Evolutionary conservation across 2,329 filamentous ascomycete species (phyloP), one percentile per base, ranked within the genome.

Genomic region (Magnaporthiopsis poae): DNA sequence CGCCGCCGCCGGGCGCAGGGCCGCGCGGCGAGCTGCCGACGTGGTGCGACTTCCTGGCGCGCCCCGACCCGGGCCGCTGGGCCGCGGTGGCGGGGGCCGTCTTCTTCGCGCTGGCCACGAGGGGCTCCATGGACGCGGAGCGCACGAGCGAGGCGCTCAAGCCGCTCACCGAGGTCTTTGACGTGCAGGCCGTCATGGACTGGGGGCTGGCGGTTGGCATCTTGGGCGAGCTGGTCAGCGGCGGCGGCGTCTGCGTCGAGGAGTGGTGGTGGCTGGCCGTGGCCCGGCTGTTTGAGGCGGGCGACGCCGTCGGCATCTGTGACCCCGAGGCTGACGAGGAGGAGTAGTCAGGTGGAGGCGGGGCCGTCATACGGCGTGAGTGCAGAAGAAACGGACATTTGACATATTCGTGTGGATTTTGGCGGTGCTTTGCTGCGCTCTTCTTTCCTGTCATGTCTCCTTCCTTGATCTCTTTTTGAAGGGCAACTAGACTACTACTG

Each of bases 241-340:
- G 71, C 62, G 73, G 68, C 62, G 64, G 69, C 65, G 0, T 80
- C 79, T 65, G 80, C 11, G 7, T 84, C 3, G 78, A 77, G 31
- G 86, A 89, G 73, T 89, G 86, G 87, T 90, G 88, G 88, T 90
- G 87, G 85, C 73, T 88, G 65, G 80, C 82, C 29, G 79, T 84
- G 0, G 82, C 80, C n/a, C 71, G 73, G 64, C 73, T 77, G 68
- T 72, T 67, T 67, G 70, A 73, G 63, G 27, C 27, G 11, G 60
- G 13, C 27, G 9, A 25, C 15, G 59, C 27, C 25, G 56, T 21
- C 56, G 56, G 11, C 5, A 5, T 31, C 31, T 31, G 25, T 60
- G 59, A 25, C 21, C 12, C 59, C 5, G 60, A 61, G 18, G 31
- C 31, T 8, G 60, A 31, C 5, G 27, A 13, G 15, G 46, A 21